Evolutionary conservation across 805 yeast genomes (phyloP).

Genomic region (Saturnispora mendoncae): DNA sequence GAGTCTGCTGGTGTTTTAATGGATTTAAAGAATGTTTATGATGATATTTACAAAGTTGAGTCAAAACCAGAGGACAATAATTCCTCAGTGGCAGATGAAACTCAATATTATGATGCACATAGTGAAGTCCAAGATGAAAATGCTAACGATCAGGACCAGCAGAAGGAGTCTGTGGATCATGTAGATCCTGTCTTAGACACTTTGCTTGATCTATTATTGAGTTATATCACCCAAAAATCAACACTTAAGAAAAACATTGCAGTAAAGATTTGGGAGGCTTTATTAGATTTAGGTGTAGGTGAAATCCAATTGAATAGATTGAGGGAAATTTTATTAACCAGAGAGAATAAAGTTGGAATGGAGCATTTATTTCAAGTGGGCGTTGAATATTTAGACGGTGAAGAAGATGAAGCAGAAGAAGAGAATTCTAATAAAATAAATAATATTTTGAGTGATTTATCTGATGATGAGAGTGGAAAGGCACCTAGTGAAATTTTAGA

Average conservation of each 20-base stretch:
- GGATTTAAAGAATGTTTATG: constrained; percentile 60
- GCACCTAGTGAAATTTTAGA: constrained; percentile 26
- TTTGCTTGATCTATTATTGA: constrained; percentile 43
- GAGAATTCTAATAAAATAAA: constrained; percentile 16
- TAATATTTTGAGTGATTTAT: constrained; percentile 12
- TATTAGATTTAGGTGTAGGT: constrained; percentile 36
- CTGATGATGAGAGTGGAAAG: constrained; percentile 13
- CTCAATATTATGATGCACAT: constrained; percentile 9
- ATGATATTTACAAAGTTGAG: constrained; percentile 24
- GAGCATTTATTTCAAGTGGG: constrained; percentile 62
- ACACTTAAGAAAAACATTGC: constrained; percentile 50
- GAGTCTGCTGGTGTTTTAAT: constrained; percentile 70
- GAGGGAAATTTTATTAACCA: constrained; percentile 48
- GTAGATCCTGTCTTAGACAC: constrained; percentile 27
- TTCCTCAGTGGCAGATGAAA: constrained; percentile 6
- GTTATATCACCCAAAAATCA: constrained; percentile 49
- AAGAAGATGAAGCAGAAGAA: constrained; percentile 36
- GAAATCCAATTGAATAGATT: constrained; percentile 39
- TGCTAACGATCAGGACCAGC: constrained; percentile 13
- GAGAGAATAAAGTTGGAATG: constrained; percentile 80
- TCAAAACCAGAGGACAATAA: background rate
- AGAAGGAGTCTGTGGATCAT: constrained; percentile 32
- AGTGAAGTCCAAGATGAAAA: constrained; percentile 5
- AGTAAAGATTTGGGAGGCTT: constrained; percentile 39
- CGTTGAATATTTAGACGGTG: constrained; percentile 38